Base-by-base conservation (phyloP, 176 grass and related monocot species). In the sorghum (Sorghum bicolor) region DNA sequence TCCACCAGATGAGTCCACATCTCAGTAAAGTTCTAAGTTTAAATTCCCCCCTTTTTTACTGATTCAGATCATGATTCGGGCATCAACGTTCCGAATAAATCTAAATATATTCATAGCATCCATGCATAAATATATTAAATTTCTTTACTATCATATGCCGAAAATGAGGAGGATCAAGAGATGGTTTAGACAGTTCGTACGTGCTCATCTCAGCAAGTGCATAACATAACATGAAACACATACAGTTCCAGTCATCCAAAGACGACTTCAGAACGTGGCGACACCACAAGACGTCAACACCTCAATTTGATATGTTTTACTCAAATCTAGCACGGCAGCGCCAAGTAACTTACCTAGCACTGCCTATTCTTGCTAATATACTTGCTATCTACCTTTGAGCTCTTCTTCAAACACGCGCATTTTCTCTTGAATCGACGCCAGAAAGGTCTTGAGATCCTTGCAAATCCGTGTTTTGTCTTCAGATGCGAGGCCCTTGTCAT, bases 371-470 rank as follows among this genome's bases (percentile, higher is more conserved):
- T 52, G 10, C 20, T 43, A 63, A 12, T 3, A 12, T 3, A 6
- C 22, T 55, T 6, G 20, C 87, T 98, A 96, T 78, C 93, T 92
- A 79, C 88, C 93, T 80, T 99, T 94, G 41, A 96, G 82, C 87
- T 99, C 96, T 79, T 90, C 87, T 80, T 99, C 93, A 10, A 99
- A 99, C 0, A 36, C 2, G 19, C n/a, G 32, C 55, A 99, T 53
- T 34, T 90, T 93, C 80, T 96, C 83, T 60, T 88, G 81, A 41
- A 96, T 90, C 4, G 91, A 91, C 0, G 74, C 16, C 30, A 99
- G 52, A 65, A 99, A 99, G n/a, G 68, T 81, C 55, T 80, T 87
- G 67, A 99, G 22, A 85, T 96, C 96, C 83, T 89, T 95, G 84
- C 83, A 67, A 3, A 99, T 90, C 87, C 62, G 78, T 29, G 31